These are phyloP conservation scores for Gaeumannomyces tritici DNA, from an alignment of 2,329 filamentous ascomycete species.

Conservation along the genomic window DNA sequence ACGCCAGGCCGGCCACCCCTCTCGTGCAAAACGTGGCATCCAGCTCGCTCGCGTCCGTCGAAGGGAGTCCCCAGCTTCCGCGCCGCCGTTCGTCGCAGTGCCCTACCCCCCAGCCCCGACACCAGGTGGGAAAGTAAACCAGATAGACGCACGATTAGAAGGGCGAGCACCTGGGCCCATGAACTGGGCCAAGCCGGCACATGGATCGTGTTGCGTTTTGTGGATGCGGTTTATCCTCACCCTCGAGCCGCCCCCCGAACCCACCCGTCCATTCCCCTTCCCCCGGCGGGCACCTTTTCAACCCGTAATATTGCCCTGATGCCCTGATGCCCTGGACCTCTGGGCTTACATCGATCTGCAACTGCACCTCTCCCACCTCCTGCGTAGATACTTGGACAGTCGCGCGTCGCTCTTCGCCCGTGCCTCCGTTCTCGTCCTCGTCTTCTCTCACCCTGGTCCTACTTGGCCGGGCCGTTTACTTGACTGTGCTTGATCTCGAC, in stretches of 20 bases:
- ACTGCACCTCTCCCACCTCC: background rate
- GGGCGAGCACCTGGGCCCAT: too few relatives aligned
- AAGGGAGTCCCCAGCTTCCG: background rate
- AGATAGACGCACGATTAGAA: background rate
- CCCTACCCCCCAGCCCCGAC: too few relatives aligned
- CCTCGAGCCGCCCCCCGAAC: background rate
- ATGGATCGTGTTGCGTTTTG: background rate
- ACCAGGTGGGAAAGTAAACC: background rate
- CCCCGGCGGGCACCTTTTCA: background rate
- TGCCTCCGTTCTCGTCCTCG: background rate
- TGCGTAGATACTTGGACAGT: background rate
- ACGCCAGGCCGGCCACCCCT: background rate
- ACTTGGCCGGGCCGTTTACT: background rate
- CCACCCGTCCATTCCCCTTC: background rate
- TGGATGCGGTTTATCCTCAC: background rate
- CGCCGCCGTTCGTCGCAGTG: background rate
- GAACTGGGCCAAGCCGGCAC: background rate
- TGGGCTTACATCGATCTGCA: background rate
- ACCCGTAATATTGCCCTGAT: background rate
- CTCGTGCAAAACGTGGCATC: background rate
- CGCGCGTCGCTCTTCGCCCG: background rate
- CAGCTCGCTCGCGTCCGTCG: background rate
- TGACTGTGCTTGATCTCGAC: background rate
- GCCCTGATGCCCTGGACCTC: background rate
- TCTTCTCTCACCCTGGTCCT: background rate